phyloP scores from a whole-genome alignment of 1,139 yeast species.

The Protomyces gravidus region DNA sequence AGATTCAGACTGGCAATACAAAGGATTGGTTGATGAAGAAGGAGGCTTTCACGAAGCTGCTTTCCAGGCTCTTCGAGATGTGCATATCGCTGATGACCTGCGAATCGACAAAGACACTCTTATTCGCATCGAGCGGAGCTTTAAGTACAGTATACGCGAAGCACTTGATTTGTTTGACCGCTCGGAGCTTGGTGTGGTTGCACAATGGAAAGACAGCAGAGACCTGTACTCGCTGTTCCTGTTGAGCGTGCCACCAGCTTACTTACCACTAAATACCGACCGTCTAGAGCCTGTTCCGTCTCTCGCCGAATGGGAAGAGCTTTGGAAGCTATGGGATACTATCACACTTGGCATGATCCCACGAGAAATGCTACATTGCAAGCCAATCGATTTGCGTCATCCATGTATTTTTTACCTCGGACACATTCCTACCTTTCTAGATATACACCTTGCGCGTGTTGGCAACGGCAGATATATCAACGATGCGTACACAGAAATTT shows the following conservation, averaged over 20 bases:
- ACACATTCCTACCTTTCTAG: slow-evolving; percentile 35
- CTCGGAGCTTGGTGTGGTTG: slow-evolving; percentile 19
- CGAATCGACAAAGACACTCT: slow-evolving; percentile 28
- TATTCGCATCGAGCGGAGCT: slow-evolving; percentile 34
- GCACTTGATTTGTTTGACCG: slow-evolving; percentile 28
- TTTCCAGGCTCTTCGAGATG: slow-evolving; percentile 30
- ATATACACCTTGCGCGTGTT: slow-evolving; percentile 33
- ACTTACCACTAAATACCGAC: slow-evolving; percentile 19
- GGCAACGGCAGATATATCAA: slow-evolving; percentile 10
- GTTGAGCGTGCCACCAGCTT: slow-evolving; percentile 11
- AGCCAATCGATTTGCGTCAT: slow-evolving; percentile 35
- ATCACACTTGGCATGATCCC: slow-evolving; percentile 33
- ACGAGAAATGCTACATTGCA: slow-evolving; percentile 30
- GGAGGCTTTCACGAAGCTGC: slow-evolving; percentile 35
- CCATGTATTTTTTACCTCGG: slow-evolving; percentile 35
- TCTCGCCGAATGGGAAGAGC: slow-evolving; percentile 31
- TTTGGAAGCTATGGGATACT: slow-evolving; percentile 34
- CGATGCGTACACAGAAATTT: slow-evolving; percentile 30
- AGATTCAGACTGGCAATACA: slow-evolving; percentile 32
- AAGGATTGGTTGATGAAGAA: slow-evolving; percentile 32
- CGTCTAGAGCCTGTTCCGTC: slow-evolving; percentile 28
- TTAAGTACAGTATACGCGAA: slow-evolving; percentile 33
- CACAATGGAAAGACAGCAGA: slow-evolving; percentile 31
- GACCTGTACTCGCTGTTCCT: slow-evolving; percentile 32
- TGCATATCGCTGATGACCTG: slow-evolving; percentile 17